Evolutionary conservation across 2,329 filamentous ascomycete genomes (phyloP), one percentile per base, ranked within the genome.

Genomic region (Elsinoe batatas): DNA sequence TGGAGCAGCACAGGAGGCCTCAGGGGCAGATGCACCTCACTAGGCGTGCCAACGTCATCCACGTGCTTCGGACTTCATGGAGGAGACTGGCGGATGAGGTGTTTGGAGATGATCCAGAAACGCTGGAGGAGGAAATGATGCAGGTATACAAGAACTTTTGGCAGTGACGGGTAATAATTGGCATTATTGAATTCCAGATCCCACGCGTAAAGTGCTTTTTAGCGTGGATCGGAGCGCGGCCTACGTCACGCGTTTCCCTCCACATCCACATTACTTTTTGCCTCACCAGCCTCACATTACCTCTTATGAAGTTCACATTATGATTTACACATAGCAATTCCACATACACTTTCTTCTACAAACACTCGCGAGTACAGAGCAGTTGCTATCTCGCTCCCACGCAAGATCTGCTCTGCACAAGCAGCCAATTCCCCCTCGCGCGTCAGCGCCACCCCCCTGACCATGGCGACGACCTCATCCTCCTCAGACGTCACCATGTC

Each of bases 221-320:
- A 37, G 32, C 32, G 53, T 42, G 53, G 11, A 30, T 26, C 18
- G 43, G 37, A 30, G 40, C 42, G 35, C 49, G 30, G 10, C 53
- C 53, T 40, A 55, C 53, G 53, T 55, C 53, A 55, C 53, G 53
- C 38, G 37, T 55, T 47, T 47, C 22, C 36, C 38, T 35, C 26
- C 26, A 30, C 26, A 26, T 30, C 26, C 20, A 33, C 38, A 15
- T 55, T 35, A 35, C 53, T 42, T 55, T 55, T 54, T 54, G 53
- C 38, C 38, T 15, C 26, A 30, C 7, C 3, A 26, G 3, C 5
- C 26, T 30, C 26, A 30, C 26, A 5, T 30, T 30, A 20, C 20
- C 20, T 40, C 20, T 46, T 55, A 22, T 35, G 20, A 47, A 35
- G 22, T 30, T 54, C 37, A 43, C 38, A 38, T 18, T 30, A 18